Evolutionary conservation across 2,329 filamentous ascomycete species (phyloP), one percentile per base, ranked within the genome.

Genomic region (Arthrinium puccinioides): DNA sequence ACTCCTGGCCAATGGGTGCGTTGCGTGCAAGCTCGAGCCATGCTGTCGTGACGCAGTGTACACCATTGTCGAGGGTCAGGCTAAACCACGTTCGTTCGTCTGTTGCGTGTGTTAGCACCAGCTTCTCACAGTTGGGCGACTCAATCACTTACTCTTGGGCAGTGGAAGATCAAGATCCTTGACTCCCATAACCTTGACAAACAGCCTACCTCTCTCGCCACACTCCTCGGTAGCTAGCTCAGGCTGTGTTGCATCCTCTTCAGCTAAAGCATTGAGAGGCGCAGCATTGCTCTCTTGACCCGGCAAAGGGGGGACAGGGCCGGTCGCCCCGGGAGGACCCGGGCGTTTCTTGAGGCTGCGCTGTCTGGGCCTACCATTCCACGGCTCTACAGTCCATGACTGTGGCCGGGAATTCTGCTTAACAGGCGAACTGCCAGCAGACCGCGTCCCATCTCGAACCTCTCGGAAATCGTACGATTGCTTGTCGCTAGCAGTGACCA

Each of bases 131-230:
- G 37, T 26, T 21, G 7, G 28, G 25, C 3, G 15, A 27, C n/a
- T n/a, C n/a, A n/a, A n/a, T n/a, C n/a, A 62, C 83, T 72, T 74
- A 92, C 87, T 90, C 65, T 82, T 85, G 21, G 92, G 89, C 38
- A 98, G 68, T 16, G 92, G 90, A 29, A 97, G 70, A 54, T 96
- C 89, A 25, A 98, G 73, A 51, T 97, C 89, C 60, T 97, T 97
- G 46, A 97, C 88, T 30, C 90, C 89, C 60, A 97, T 84, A n/a
- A 98, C 92, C 68, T 98, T 98, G 48, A 98, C 89, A 52, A 98
- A 98, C 2, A 98, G 72, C 43, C 92, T 74, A 9, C 92, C 92
- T 49, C 92, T 74, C 62, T 98, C 92, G 41, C 82, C 82, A 37
- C 80, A 87, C 41, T 96, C 89, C 38, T 87, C 83, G 9, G 76